Base-by-base conservation (phyloP, 768 basidiomycete species). In the Pulveroboletus frians region DNA sequence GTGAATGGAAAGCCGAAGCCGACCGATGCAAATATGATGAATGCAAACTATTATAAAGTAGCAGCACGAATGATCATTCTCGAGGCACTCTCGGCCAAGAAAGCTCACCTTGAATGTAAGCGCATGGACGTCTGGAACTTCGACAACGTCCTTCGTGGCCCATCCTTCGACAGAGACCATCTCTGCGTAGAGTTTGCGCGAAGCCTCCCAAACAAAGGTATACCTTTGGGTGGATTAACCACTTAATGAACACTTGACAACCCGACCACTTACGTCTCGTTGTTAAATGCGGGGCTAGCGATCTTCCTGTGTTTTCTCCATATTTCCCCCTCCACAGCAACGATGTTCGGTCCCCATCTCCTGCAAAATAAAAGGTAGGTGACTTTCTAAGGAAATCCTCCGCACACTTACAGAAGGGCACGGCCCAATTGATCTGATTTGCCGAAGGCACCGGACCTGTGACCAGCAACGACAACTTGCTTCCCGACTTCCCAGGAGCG, bases 261-360 rank as follows among this genome's bases (percentile, higher is more conserved):
- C 30, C 4, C 17, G 14, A 29, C 27, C 23, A 52, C 63, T 17
- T 44, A 65, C 62, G 49, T 59, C 10, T 62, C 54, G 9, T 51
- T 62, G 43, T 59, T 54, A 8, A 62, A 62, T 1, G 63, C 60
- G 43, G 60, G 61, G 30, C 44, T 53, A 10, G 42, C 20, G 8
- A 62, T 54, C 36, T 30, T 56, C 50, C 62, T 49, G 34, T 64
- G 43, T 29, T 50, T 64, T 35, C 50, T 64, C 56, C 63, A 59
- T 11, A 31, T 34, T 9, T 57, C 50, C 4, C 51, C 57, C 3
- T 52, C 47, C 17, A 43, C 31, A 20, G 47, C n/a, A 29, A 60
- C 17, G 10, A 63, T 35, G 21, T 41, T 65, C 5, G 55, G 50
- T 15, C 55, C 62, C 57, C 58, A 60, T 15, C 52, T 52, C 9